Evolutionary conservation across 805 yeast species (phyloP), one percentile per base, ranked within the genome.

Genomic region (Candida rishiriensis): DNA sequence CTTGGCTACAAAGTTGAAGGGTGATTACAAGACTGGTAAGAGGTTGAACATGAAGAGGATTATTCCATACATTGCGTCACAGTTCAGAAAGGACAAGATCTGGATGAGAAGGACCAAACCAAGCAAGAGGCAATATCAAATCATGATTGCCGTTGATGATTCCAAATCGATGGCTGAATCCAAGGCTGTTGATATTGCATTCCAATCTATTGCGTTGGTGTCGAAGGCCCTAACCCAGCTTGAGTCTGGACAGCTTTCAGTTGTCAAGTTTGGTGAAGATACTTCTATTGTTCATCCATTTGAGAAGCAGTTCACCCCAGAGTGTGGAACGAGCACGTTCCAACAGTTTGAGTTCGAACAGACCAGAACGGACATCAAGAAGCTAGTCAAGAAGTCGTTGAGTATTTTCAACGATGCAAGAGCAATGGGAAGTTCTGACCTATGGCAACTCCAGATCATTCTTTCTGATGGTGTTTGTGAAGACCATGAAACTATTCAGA

Each of bases 31-130:
- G 66, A 90, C 97, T 2, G 99, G 99, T 64, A 93, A 93, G 64
- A 76, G 99, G 54, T 76, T 93, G 57, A 93, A 93, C 66, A 90
- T 93, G 98, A 93, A 91, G 72, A 76, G 97, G 54, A 93, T 93
- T 57, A 93, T 93, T 58, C 96, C 98, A 7, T 93, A 91, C 65
- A 93, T 93, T 71, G 99, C 99, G 0, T 87, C 96, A 33, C 96
- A 89, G 58, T 93, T 88, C 78, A 82, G 96, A 59, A 93, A 93
- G 64, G 99, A 93, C 65, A 93, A 93, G 72, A 93, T 93, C 46
- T 93, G 99, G 99, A 76, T 93, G 68, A 80, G 97, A 62, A 80
- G 99, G 66, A 89, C 97, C 7, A 91, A 93, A 61, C 99, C 99
- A 44, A 86, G 95, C 53, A 93, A 93, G 71, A 82, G 99, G 58